phyloP scores from a whole-genome alignment of 352 stramenopile species.

The Phytophthora idaei region DNA sequence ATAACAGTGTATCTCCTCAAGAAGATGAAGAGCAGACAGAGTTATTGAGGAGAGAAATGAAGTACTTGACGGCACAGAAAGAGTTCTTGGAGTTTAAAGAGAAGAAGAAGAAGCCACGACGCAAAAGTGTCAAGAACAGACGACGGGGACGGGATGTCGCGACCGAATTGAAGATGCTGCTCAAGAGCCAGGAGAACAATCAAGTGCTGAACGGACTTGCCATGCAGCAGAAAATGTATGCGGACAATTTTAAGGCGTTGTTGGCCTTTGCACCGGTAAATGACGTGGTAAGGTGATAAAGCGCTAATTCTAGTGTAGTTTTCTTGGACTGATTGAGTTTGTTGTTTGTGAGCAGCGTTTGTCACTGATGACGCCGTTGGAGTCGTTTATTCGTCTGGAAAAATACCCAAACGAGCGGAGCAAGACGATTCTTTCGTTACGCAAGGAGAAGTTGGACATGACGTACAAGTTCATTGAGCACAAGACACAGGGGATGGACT shows the following conservation, averaged over 20 bases:
- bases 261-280: constrained; percentile 69
- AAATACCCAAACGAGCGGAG: constrained; percentile 55
- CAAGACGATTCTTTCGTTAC: constrained; percentile 52
- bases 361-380: constrained; percentile 72
- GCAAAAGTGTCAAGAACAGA: constrained; percentile 49
- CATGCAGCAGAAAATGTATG: constrained; percentile 65
- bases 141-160: constrained; percentile 27
- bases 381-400: constrained; percentile 69
- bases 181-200: constrained; percentile 50
- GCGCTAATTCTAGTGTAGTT: background rate
- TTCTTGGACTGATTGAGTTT: background rate
- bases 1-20: background rate
- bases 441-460: constrained; percentile 80
- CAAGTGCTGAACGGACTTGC: constrained; percentile 51
- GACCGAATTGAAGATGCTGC: constrained; percentile 36
- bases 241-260: constrained; percentile 76
- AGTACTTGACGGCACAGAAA: constrained; percentile 64
- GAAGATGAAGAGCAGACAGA: constrained; percentile 44
- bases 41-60: constrained; percentile 60
- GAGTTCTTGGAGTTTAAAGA: constrained; percentile 62
- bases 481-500: constrained; percentile 55
- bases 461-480: constrained; percentile 79
- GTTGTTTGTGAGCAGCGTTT: constrained; percentile 41
- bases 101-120: constrained; percentile 34
- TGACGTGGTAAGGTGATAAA: constrained; percentile 45